Evolutionary conservation across 192 early-diverging fungal genomes (phyloP).

Genomic region (Umbelopsis sp.): DNA sequence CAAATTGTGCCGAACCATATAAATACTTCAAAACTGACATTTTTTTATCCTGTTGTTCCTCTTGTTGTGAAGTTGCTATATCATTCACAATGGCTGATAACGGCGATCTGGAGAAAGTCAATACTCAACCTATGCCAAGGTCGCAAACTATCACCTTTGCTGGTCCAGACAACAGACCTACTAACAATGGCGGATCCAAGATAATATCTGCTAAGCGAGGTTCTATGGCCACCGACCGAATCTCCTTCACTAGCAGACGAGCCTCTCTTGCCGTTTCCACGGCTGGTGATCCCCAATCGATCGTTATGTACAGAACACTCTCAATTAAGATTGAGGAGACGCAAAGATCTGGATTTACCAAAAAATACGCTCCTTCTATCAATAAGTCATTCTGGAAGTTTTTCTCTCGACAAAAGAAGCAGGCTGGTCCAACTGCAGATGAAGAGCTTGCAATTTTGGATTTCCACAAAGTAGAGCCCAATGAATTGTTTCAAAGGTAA

Average conservation of each 20-base stretch:
- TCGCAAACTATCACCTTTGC: slow-evolving; percentile 19
- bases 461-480: slow-evolving; percentile 45
- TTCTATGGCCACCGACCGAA: too few relatives aligned
- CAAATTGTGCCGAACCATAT: background rate
- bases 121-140: background rate
- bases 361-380: background rate
- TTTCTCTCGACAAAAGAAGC: background rate
- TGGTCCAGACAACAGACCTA: background rate
- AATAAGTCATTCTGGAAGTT: slow-evolving; percentile 11
- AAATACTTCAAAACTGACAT: background rate
- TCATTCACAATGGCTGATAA: slow-evolving; percentile 1
- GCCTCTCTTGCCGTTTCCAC: background rate
- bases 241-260: too few relatives aligned
- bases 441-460: slow-evolving; percentile 42
- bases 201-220: too few relatives aligned
- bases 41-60: background rate
- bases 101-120: background rate
- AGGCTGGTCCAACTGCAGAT: slow-evolving; percentile 5
- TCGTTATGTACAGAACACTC: slow-evolving; percentile 4
- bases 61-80: background rate
- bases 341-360: slow-evolving; percentile 1
- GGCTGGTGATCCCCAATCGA: slow-evolving; percentile 1
- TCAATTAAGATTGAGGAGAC: slow-evolving; percentile 18
- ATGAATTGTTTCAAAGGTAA: slow-evolving; percentile 26
- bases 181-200: background rate